phyloP scores from a whole-genome alignment of 2,329 filamentous ascomycete genomes.

The Monosporascus ibericus region DNA sequence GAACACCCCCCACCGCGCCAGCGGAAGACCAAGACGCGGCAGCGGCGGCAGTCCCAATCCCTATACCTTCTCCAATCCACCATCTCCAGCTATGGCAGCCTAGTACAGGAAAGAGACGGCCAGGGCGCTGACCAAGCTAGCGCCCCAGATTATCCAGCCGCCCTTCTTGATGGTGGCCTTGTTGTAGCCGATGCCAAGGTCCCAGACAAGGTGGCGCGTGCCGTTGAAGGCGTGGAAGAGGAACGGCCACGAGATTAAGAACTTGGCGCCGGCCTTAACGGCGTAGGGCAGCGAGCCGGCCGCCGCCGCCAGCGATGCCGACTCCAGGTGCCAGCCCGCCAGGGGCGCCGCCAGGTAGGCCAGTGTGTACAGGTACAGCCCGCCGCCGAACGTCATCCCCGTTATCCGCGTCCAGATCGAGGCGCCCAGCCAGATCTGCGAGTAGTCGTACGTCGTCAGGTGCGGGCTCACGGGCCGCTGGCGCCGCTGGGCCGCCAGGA shows the following conservation, averaged over 20 bases:
- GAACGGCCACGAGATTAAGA: conserved; percentile 53
- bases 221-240: conserved; percentile 53
- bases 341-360: conserved; percentile 77
- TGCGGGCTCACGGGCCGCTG: conserved; percentile 80
- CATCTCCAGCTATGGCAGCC: conserved; percentile 1
- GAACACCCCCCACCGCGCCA: neutral
- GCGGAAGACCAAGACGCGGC: neutral
- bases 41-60: conserved; percentile 2
- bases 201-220: conserved; percentile 47
- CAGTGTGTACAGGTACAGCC: conserved; percentile 72
- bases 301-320: conserved; percentile 52
- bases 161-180: conserved; percentile 39
- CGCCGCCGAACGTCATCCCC: conserved; percentile 64
- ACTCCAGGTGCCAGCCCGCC: conserved; percentile 59
- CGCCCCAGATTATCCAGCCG: conserved; percentile 43
- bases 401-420: conserved; percentile 76
- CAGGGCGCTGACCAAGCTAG: conserved; percentile 36
- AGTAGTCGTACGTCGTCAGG: conserved; percentile 75
- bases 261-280: conserved; percentile 52
- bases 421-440: conserved; percentile 78
- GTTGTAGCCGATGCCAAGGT: conserved; percentile 44
- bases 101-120: conserved; percentile 45
- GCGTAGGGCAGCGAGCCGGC: conserved; percentile 54
- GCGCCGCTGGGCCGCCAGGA: conserved; percentile 77
- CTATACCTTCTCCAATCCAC: too few relatives aligned